A percentile compares a stretch with the other conserved stretches of the same genome.
These are phyloP conservation scores for Eucalyptus cloeziana DNA, from an alignment of 345 rosid genomes.

Conservation along the genomic window DNA sequence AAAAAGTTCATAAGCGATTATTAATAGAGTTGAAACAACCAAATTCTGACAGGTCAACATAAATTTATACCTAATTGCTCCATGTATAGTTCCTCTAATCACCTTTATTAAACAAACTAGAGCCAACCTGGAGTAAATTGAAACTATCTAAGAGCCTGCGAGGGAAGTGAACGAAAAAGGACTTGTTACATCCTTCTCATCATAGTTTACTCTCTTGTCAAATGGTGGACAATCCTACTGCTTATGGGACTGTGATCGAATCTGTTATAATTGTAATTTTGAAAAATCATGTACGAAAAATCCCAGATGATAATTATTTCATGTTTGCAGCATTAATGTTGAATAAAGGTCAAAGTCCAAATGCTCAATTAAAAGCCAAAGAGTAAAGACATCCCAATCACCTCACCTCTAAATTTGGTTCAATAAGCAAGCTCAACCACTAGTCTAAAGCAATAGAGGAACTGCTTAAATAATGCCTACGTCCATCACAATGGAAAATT, in stretches of 20 bases:
- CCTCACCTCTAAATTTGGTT: background rate
- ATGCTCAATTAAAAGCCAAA: background rate
- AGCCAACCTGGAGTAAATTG: background rate
- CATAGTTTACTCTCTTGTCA: background rate
- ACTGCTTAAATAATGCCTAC: background rate
- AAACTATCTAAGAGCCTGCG: background rate
- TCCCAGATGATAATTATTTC: background rate
- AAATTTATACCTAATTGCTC: background rate
- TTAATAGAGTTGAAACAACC: background rate
- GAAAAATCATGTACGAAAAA: background rate
- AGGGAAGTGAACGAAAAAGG: background rate
- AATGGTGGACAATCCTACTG: background rate
- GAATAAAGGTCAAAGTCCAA: too few species aligned
- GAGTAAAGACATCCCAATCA: background rate
- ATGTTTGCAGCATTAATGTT: background rate
- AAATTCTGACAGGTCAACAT: background rate
- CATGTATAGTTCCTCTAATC: background rate
- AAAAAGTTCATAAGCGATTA: background rate
- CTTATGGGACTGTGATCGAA: too few species aligned
- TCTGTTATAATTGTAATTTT: background rate
- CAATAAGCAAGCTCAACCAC: background rate
- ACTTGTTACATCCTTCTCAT: background rate
- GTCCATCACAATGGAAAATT: background rate
- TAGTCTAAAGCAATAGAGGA: background rate
- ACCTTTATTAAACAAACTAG: background rate